Evolutionary conservation across 768 basidiomycete species (phyloP).

Genomic region (Amanita phalloides): DNA sequence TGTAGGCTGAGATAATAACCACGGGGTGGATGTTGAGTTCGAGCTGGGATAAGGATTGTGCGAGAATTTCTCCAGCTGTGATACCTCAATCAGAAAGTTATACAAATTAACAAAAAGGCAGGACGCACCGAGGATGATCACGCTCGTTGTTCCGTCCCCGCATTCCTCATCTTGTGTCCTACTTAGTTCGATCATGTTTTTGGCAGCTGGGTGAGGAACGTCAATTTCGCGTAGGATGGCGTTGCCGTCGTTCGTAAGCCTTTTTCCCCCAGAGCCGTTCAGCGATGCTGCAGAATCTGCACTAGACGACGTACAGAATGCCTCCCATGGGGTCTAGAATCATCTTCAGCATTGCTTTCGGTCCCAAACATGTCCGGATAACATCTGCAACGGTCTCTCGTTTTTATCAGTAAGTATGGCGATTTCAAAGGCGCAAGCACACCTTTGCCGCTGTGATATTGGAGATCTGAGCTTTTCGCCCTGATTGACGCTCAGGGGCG

Average conservation of each 20-base stretch:
- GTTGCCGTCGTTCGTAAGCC: slow-evolving; percentile 97
- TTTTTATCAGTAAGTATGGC: not conserved
- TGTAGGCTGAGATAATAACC: slow-evolving; percentile 97
- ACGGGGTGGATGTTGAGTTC: slow-evolving; percentile 98
- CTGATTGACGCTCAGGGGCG: slow-evolving; percentile 88
- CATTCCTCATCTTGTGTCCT: slow-evolving; percentile 98
- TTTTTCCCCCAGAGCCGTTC: slow-evolving; percentile 17
- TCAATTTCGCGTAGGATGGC: slow-evolving; percentile 98
- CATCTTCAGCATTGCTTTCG: slow-evolving; percentile 99
- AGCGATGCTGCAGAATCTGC: slow-evolving; percentile 1
- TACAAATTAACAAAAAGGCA: not conserved
- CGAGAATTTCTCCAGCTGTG: slow-evolving; percentile 88
- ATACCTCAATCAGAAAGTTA: not conserved
- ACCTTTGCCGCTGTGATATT: slow-evolving; percentile 98
- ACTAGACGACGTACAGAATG: slow-evolving; percentile 57
- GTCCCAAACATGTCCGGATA: slow-evolving; percentile 92
- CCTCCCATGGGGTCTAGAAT: slow-evolving; percentile 99
- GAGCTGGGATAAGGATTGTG: slow-evolving; percentile 85
- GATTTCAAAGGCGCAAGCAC: slow-evolving; percentile 11
- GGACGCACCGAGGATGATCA: slow-evolving; percentile 85
- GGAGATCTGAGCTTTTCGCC: slow-evolving; percentile 90
- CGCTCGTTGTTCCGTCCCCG: slow-evolving; percentile 96
- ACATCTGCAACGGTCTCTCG: slow-evolving; percentile 92
- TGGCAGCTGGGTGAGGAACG: slow-evolving; percentile 96
- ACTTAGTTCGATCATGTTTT: slow-evolving; percentile 98